These are phyloP conservation scores for Alternaria atra DNA, from an alignment of 2,329 filamentous ascomycete species.

Conservation along the genomic window DNA sequence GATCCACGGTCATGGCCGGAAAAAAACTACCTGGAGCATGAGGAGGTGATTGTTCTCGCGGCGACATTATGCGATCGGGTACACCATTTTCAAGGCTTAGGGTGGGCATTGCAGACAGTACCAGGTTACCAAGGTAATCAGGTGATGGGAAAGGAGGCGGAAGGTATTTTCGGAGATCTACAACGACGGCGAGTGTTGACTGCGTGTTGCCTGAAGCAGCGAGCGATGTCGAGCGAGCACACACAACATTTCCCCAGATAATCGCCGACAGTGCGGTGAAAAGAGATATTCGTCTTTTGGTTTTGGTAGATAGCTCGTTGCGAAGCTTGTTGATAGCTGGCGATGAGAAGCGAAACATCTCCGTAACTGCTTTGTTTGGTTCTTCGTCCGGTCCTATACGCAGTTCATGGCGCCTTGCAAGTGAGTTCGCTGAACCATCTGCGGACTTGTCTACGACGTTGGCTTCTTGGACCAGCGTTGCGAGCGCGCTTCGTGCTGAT, in stretches of 20 bases:
- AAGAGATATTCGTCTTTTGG: not conserved
- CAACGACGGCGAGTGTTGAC: slow-evolving; percentile 7
- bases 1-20: not conserved
- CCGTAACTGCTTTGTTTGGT: slow-evolving; percentile 17
- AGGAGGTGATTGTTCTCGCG: not conserved
- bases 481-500: slow-evolving; percentile 6
- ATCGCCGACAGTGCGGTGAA: slow-evolving; percentile 4
- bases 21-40: not conserved
- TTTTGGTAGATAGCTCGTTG: not conserved
- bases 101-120: not conserved
- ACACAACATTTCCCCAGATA: slow-evolving; percentile 9
- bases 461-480: not conserved
- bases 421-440: not conserved
- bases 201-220: slow-evolving; percentile 1
- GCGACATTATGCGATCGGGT: not conserved
- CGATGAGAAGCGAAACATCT: slow-evolving; percentile 12
- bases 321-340: not conserved
- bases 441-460: not conserved
- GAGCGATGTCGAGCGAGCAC: slow-evolving; percentile 1
- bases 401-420: not conserved
- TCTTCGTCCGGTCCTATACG: not conserved
- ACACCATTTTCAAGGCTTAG: not conserved
- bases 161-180: slow-evolving; percentile 6
- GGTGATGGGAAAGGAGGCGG: slow-evolving; percentile 2
- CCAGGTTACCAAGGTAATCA: slow-evolving; percentile 12